Conservation (phyloP, 140 eudicot genomes). For the Ambrosia hybrid region DNA sequence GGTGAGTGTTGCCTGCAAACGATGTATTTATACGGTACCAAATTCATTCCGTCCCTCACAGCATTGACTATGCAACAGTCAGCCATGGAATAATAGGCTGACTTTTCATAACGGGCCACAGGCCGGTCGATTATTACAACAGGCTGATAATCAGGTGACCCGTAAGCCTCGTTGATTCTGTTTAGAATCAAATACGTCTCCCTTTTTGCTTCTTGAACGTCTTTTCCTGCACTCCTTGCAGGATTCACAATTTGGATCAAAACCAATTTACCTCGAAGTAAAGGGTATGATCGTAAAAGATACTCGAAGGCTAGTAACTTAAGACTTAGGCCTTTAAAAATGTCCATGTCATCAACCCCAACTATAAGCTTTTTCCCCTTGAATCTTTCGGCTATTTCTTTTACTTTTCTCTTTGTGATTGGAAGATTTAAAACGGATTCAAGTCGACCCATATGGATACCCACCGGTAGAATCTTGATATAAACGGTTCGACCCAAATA, state of each 20-base stretch:
- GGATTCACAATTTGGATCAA: constrained; percentile 87
- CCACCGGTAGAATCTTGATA: constrained; percentile 78
- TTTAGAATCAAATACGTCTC: constrained; percentile 65
- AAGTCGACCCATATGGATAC: constrained; percentile 80
- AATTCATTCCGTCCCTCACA: constrained; percentile 89
- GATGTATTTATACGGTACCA: constrained; percentile 80
- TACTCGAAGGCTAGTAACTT: constrained; percentile 76
- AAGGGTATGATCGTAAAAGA: constrained; percentile 46
- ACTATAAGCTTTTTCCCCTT: constrained; percentile 70
- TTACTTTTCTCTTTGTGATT: constrained; percentile 55
- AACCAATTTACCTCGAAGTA: constrained; percentile 52
- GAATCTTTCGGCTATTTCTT: constrained; percentile 64
- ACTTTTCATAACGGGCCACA: constrained; percentile 76
- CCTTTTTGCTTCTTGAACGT: constrained; percentile 74
- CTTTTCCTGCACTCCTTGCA: constrained; percentile 84
- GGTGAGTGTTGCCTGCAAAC: constrained; percentile 83
- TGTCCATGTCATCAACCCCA: constrained; percentile 95
- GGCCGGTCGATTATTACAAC: constrained; percentile 72
- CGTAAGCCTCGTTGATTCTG: constrained; percentile 67
- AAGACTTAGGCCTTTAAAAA: constrained; percentile 84
- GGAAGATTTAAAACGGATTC: constrained; percentile 69
- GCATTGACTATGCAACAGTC: constrained; percentile 90
- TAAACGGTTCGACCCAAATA: constrained; percentile 86
- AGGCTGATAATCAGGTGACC: constrained; percentile 59
- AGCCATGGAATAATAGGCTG: constrained; percentile 83